Evolutionary conservation across 2,329 filamentous ascomycete genomes (phyloP), one percentile per base, ranked within the genome.

Genomic region (Verticillium dahliae): DNA sequence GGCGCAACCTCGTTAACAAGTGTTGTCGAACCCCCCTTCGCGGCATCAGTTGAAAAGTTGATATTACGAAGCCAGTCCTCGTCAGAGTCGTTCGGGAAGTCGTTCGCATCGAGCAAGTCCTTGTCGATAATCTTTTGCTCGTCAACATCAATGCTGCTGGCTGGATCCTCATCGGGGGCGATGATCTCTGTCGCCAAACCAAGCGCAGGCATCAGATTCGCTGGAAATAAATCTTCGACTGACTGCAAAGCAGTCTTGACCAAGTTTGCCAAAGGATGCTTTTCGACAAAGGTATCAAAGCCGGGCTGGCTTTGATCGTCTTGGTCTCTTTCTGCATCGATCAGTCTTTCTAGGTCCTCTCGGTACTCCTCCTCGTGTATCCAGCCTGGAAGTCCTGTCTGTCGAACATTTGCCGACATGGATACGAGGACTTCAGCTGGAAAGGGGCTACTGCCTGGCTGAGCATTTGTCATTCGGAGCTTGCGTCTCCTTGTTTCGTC

Each of bases 301-400:
- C 77, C 80, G 13, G 84, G 65, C 10, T 78, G 71, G 6, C 72
- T 69, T 15, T 72, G 77, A 31, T 78, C 72, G 33, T 74, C 75
- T 41, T 81, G 78, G 5, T 74, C 74, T 63, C 78, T 82, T 71
- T 97, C 92, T 31, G 88, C 80, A 1, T 76, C 71, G 9, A 90
- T 84, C 31, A 96, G 79, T 33, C 83, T 76, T 35, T 78, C 74
- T 1, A 96, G 78, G 67, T 90, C 81, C 54, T 87, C 78, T 37
- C 85, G 80, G 69, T 89, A 94, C 69, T 97, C 93, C 56, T 91
- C 87, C 72, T 98, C 94, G 67, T 97, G 93, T 61, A 97, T 89
- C 94, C 95, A 99, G 0, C 87, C 88, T n/a, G 87, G 85, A n/a
- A 85, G 81, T 45, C 88, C 83, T 2, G 86, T 85, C 63, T 90